Evolutionary conservation across 192 early-diverging fungal genomes (phyloP).

Genomic region (Spizellomyces sp.): DNA sequence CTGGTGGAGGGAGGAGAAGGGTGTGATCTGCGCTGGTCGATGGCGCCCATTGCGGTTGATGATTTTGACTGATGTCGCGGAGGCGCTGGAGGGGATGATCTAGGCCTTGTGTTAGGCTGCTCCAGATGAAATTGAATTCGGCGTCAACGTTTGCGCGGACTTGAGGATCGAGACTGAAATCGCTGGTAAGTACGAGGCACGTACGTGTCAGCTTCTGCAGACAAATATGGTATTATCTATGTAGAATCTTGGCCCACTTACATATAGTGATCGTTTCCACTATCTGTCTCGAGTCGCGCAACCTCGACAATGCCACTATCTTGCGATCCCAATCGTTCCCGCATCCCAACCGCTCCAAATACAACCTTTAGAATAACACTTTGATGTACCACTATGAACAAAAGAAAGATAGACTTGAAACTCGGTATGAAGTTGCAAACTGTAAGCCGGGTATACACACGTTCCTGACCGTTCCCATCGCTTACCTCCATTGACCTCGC

Average conservation of each 20-base stretch:
- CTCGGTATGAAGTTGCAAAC: slow-evolving; percentile 3
- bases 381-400: slow-evolving; percentile 23
- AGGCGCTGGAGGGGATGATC: slow-evolving; percentile 34
- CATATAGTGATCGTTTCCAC: slow-evolving; percentile 16
- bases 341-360: not conserved
- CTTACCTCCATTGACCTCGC: slow-evolving; percentile 43
- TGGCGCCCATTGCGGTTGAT: no score
- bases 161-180: slow-evolving; percentile 33
- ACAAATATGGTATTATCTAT: not conserved
- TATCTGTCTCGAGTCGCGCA: slow-evolving; percentile 1
- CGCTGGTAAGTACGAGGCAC: slow-evolving; percentile 5
- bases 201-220: not conserved
- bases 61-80: not conserved
- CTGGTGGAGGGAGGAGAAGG: no score
- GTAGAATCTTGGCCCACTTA: slow-evolving; percentile 1
- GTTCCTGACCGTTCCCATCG: not conserved
- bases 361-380: slow-evolving; percentile 16
- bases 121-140: slow-evolving; percentile 41
- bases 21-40: no score
- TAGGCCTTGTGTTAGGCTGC: slow-evolving; percentile 30
- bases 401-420: slow-evolving; percentile 4
- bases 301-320: slow-evolving; percentile 12
- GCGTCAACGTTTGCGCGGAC: slow-evolving; percentile 29
- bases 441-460: not conserved
- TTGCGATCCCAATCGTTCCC: slow-evolving; percentile 4